phyloP scores from a whole-genome alignment of 768 basidiomycete species.

The Amanita pallidorosea region DNA sequence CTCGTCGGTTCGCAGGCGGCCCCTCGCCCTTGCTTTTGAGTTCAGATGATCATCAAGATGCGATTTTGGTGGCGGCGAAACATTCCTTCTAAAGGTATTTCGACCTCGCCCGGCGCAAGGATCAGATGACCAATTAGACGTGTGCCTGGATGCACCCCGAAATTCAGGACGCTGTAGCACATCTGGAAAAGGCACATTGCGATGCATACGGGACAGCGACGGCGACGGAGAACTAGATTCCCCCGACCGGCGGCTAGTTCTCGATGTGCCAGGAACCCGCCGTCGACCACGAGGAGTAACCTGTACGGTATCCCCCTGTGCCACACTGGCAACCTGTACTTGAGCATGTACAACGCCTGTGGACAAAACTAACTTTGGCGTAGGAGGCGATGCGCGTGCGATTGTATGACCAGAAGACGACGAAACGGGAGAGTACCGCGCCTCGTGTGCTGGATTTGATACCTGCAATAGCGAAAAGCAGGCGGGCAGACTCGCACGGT shows the following conservation, averaged over 20 bases:
- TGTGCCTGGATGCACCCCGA: constrained; percentile 23
- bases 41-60: constrained; percentile 15
- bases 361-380: constrained; percentile 37
- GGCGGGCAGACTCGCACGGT: constrained; percentile 64
- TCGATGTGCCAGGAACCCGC: constrained; percentile 24
- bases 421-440: constrained; percentile 30
- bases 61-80: constrained; percentile 47
- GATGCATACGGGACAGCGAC: constrained; percentile 19
- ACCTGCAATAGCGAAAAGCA: constrained; percentile 67
- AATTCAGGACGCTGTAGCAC: background rate
- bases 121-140: constrained; percentile 35
- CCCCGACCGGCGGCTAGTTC: constrained; percentile 20
- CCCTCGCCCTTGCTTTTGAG: constrained; percentile 28
- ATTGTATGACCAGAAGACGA: constrained; percentile 37
- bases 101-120: constrained; percentile 34
- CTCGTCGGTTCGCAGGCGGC: constrained; percentile 45
- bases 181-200: background rate
- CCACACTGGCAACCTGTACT: constrained; percentile 10
- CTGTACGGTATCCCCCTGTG: constrained; percentile 19
- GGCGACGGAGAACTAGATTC: constrained; percentile 30
- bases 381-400: constrained; percentile 46
- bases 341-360: constrained; percentile 17
- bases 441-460: constrained; percentile 22
- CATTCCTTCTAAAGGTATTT: constrained; percentile 40
- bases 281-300: constrained; percentile 45